These are phyloP conservation scores for Penicillium longicatenatum DNA, from an alignment of 495 filamentous ascomycete genomes.

Conservation along the genomic window DNA sequence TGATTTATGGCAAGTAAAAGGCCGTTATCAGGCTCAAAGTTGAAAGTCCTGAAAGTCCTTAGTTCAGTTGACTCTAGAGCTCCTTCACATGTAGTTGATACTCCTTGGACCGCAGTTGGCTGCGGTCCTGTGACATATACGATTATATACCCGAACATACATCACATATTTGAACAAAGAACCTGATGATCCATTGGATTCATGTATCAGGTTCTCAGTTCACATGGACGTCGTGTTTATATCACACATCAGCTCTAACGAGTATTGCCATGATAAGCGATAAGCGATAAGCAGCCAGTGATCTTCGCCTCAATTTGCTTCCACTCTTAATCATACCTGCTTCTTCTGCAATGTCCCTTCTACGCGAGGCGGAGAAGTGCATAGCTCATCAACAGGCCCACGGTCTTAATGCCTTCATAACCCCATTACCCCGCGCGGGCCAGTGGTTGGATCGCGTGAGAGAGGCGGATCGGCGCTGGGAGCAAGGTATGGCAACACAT, in stretches of 20 bases:
- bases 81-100: too few relatives aligned
- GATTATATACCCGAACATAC: too few relatives aligned
- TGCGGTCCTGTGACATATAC: background rate
- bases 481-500: slow-evolving; percentile 32
- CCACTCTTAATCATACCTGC: slow-evolving; percentile 2
- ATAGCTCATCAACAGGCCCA: slow-evolving; percentile 48
- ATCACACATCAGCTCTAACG: too few relatives aligned
- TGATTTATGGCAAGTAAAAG: too few relatives aligned
- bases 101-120: too few relatives aligned
- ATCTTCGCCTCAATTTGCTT: slow-evolving; percentile 13
- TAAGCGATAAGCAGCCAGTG: slow-evolving; percentile 2
- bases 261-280: slow-evolving; percentile 7
- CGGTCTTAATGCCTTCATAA: slow-evolving; percentile 50
- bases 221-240: too few relatives aligned
- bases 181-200: too few relatives aligned
- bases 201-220: too few relatives aligned
- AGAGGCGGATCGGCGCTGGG: slow-evolving; percentile 41
- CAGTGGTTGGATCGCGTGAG: slow-evolving; percentile 38
- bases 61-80: too few relatives aligned
- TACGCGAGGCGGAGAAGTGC: slow-evolving; percentile 52
- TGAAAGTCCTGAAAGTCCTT: too few relatives aligned
- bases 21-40: too few relatives aligned
- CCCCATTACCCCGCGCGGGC: slow-evolving; percentile 34
- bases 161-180: too few relatives aligned
- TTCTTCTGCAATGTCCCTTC: slow-evolving; percentile 42